These are phyloP conservation scores for Beta macrorhiza DNA, from an alignment of 179 eudicot genomes.

Conservation along the genomic window DNA sequence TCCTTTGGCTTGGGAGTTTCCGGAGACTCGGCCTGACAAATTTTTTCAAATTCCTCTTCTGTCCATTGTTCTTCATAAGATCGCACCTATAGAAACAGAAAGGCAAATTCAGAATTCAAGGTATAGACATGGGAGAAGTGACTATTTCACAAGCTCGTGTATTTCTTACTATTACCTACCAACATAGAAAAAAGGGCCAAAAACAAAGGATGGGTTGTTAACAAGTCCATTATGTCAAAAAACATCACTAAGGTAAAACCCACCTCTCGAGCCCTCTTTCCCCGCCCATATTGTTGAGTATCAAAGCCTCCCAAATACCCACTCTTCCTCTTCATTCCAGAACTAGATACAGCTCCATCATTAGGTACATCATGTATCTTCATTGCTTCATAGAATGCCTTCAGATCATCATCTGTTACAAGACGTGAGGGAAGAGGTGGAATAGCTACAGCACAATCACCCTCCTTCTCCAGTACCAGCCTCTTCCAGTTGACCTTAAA, in stretches of 20 bases:
- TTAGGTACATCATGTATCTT: conserved; percentile 54
- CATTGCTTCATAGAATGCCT: conserved; percentile 76
- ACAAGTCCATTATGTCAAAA: conserved; percentile 9
- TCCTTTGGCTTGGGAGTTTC: conserved; percentile 52
- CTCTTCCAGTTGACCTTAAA: conserved; percentile 75
- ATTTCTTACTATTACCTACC: background rate
- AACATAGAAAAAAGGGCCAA: background rate
- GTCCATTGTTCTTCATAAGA: conserved; percentile 99
- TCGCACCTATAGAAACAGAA: conserved; percentile 58
- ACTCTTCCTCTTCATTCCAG: conserved; percentile 70
- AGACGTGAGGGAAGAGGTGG: conserved; percentile 80
- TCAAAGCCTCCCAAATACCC: conserved; percentile 70
- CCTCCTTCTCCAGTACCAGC: conserved; percentile 42
- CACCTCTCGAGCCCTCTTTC: conserved; percentile 99
- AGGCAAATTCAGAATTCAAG: conserved; percentile 6
- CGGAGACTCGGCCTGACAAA: conserved; percentile 77
- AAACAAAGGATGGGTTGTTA: background rate
- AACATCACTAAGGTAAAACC: conserved; percentile 23
- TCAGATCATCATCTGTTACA: conserved; percentile 76
- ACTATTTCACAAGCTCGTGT: conserved; percentile 1
- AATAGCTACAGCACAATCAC: conserved; percentile 41
- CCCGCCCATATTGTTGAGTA: conserved; percentile 93
- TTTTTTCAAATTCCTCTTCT: conserved; percentile 94
- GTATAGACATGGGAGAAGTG: background rate
- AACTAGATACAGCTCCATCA: conserved; percentile 36